These are phyloP conservation scores for Magnaporthales sp. DNA, from an alignment of 2,329 filamentous ascomycete genomes.

Conservation along the genomic window DNA sequence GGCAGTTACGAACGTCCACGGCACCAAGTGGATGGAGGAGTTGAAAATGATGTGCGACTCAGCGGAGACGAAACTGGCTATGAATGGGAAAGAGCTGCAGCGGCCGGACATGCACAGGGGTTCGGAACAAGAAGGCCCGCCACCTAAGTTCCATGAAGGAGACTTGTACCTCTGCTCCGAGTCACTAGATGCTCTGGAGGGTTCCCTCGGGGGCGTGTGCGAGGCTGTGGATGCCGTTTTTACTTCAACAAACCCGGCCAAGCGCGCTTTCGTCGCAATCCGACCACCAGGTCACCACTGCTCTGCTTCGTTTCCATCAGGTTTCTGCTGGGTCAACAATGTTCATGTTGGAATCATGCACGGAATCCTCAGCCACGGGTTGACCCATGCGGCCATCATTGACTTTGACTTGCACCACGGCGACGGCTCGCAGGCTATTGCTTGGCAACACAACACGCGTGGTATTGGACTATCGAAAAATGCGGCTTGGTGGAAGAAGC, in stretches of 20 bases:
- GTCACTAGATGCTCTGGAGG: conserved; percentile 80
- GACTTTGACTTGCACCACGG: conserved; percentile 91
- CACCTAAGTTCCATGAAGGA: conserved; percentile 67
- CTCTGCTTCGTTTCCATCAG: conserved; percentile 79
- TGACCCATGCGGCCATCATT: conserved; percentile 90
- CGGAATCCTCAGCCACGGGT: conserved; percentile 69
- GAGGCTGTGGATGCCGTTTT: conserved; percentile 89
- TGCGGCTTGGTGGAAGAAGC: conserved; percentile 68
- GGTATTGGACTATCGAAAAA: conserved; percentile 58
- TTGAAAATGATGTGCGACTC: conserved; percentile 74
- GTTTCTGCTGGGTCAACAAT: conserved; percentile 98
- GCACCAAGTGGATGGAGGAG: conserved; percentile 88
- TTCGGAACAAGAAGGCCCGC: conserved; percentile 28
- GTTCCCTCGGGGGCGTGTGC: conserved; percentile 84
- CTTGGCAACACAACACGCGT: conserved; percentile 81
- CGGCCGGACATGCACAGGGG: conserved; percentile 55
- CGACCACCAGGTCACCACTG: conserved; percentile 94
- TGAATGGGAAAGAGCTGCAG: conserved; percentile 68
- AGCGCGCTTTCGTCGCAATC: conserved; percentile 82
- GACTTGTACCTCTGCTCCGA: conserved; percentile 87
- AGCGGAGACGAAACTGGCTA: conserved; percentile 69
- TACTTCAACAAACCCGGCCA: conserved; percentile 42
- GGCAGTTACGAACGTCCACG: conserved; percentile 85
- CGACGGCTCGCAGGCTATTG: conserved; percentile 89
- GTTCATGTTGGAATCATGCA: conserved; percentile 95